Evolutionary conservation across 306 rosid genomes (phyloP).

Genomic region (Sesbania bispinosa): DNA sequence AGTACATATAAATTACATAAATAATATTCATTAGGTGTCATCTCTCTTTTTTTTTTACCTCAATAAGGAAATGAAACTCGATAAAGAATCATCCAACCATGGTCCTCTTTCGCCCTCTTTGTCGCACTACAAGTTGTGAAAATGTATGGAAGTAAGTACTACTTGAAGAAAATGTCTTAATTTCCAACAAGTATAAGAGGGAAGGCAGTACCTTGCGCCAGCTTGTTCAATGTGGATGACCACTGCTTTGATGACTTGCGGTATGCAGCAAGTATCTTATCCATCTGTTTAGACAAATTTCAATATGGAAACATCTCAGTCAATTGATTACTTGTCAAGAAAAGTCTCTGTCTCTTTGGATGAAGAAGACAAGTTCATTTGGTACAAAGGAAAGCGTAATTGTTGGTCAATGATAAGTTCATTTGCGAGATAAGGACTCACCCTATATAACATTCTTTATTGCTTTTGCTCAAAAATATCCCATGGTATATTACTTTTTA

Average conservation of each 20-base stretch:
- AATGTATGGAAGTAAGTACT: background rate
- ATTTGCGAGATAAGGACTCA: background rate
- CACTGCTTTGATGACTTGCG: conserved; percentile 88
- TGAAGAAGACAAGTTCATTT: background rate
- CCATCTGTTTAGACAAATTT: conserved; percentile 30
- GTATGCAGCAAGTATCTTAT: conserved; percentile 61
- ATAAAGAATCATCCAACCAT: conserved; percentile 72
- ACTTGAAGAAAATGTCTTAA: background rate
- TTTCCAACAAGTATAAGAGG: background rate
- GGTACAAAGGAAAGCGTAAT: background rate
- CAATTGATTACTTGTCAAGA: conserved; percentile 34
- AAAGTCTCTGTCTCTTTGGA: background rate
- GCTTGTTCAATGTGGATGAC: conserved; percentile 64
- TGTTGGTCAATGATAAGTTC: background rate
- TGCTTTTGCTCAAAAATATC: background rate
- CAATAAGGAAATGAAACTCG: background rate
- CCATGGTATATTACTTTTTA: background rate
- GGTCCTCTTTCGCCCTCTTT: conserved; percentile 88
- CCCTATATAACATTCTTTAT: background rate
- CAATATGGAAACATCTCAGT: background rate
- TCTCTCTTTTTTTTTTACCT: background rate
- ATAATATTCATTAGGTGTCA: background rate
- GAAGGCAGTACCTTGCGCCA: conserved; percentile 39
- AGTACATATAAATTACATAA: background rate
- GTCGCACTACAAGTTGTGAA: conserved; percentile 60